Evolutionary conservation across 2,329 filamentous ascomycete genomes (phyloP).

Genomic region (Diaporthe ampelina): DNA sequence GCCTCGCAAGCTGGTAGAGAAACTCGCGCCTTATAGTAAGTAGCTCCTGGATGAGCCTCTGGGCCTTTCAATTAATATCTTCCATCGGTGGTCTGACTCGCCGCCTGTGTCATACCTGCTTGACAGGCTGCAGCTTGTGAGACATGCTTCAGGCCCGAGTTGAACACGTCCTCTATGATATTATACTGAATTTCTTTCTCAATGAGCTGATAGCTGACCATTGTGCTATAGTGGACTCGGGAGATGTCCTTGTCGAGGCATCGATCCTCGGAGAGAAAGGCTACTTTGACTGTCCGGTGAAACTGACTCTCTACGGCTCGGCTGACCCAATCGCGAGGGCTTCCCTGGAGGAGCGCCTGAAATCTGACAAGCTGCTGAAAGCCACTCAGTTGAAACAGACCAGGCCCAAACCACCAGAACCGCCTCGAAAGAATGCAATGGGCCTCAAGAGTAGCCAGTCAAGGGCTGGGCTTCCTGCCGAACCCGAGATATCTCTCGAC

Average conservation of each 20-base stretch:
- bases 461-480: slow-evolving; percentile 53
- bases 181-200: neutral
- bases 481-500: slow-evolving; percentile 66
- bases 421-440: slow-evolving; percentile 56
- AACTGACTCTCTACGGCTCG: slow-evolving; percentile 78
- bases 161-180: neutral
- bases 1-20: slow-evolving; percentile 75
- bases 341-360: slow-evolving; percentile 72
- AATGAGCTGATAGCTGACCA: neutral
- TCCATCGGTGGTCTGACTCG: neutral
- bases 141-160: neutral
- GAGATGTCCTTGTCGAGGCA: slow-evolving; percentile 68
- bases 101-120: neutral
- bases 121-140: neutral
- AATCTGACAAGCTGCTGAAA: slow-evolving; percentile 74
- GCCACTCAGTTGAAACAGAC: slow-evolving; percentile 69
- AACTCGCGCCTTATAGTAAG: slow-evolving; percentile 74
- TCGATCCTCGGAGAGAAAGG: slow-evolving; percentile 76
- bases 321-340: slow-evolving; percentile 65
- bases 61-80: too few relatives aligned
- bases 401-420: slow-evolving; percentile 65
- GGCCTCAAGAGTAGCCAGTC: slow-evolving; percentile 55
- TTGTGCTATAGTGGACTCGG: slow-evolving; percentile 56
- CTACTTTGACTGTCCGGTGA: slow-evolving; percentile 79
- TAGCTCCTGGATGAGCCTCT: neutral